A percentile compares a stretch with the other conserved stretches of the same genome.
phyloP scores from a whole-genome alignment of 2,329 filamentous ascomycete genomes.

The Aciculosporium take region DNA sequence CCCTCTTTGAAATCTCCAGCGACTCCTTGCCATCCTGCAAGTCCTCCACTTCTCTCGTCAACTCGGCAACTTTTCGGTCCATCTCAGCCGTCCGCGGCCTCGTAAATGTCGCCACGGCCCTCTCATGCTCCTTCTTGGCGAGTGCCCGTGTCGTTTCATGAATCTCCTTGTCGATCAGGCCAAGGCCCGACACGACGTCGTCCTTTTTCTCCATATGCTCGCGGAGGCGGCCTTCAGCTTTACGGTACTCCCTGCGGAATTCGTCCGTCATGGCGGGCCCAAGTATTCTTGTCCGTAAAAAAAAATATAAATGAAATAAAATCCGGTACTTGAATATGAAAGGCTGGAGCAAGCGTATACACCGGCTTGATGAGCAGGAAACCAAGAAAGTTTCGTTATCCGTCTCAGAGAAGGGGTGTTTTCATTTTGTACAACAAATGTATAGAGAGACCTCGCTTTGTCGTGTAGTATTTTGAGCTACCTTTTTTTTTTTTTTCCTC shows the following conservation, averaged over 20 bases:
- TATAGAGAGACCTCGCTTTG: too few species aligned
- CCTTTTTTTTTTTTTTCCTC: too few species aligned
- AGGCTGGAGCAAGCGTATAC: too few species aligned
- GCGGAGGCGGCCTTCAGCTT: neutral
- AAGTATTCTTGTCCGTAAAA: neutral
- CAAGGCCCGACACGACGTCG: slow-evolving; percentile 2
- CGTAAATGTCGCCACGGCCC: slow-evolving; percentile 1
- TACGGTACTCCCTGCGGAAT: neutral
- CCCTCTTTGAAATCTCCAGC: neutral
- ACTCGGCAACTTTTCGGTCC: neutral
- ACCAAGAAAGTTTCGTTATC: too few species aligned
- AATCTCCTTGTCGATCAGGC: slow-evolving; percentile 3
- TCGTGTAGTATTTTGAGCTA: too few species aligned
- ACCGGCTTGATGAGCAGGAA: too few species aligned
- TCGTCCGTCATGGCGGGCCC: neutral
- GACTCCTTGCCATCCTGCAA: neutral
- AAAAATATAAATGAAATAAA: too few species aligned
- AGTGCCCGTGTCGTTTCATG: slow-evolving; percentile 3
- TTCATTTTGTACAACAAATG: too few species aligned
- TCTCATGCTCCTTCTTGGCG: slow-evolving; percentile 1
- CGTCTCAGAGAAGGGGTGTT: too few species aligned
- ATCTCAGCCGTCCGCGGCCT: slow-evolving; percentile 2
- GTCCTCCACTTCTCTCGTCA: slow-evolving; percentile 2
- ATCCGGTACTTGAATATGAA: too few species aligned
- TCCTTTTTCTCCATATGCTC: neutral